phyloP scores from a whole-genome alignment of 441 rosid genomes.

The Jatropha multifida region DNA sequence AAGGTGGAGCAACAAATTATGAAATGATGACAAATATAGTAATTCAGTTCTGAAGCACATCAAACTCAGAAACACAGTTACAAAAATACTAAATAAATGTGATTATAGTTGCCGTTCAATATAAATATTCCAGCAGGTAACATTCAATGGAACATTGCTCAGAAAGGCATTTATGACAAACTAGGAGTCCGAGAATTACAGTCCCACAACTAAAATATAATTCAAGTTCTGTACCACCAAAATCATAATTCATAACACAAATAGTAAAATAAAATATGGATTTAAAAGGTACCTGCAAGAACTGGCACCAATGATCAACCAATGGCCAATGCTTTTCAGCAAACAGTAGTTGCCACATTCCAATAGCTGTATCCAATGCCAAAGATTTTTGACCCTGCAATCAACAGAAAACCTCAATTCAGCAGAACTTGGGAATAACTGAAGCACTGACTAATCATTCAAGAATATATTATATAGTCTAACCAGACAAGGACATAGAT shows the following conservation, averaged over 20 bases:
- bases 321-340: conserved; percentile 87
- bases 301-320: conserved; percentile 94
- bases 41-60: not conserved
- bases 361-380: conserved; percentile 95
- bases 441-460: not conserved
- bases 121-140: not conserved
- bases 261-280: not conserved
- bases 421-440: not conserved
- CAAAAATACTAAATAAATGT: not conserved
- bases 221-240: not conserved
- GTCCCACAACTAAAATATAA: not conserved
- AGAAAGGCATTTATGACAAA: not conserved
- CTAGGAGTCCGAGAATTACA: not conserved
- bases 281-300: conserved; percentile 67
- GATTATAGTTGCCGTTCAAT: not conserved
- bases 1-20: not conserved
- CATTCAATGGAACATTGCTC: not conserved
- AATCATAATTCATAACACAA: not conserved
- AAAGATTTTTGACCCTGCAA: conserved; percentile 94
- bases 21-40: not conserved
- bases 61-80: not conserved
- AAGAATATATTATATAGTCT: not conserved
- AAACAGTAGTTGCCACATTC: conserved; percentile 95
- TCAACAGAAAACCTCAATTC: conserved; percentile 3
- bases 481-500: not conserved